Percentiles rank a stretch among this genome's conserved stretches.
phyloP scores from a whole-genome alignment of 352 stramenopile species.

The Pythium phragmitis region DNA sequence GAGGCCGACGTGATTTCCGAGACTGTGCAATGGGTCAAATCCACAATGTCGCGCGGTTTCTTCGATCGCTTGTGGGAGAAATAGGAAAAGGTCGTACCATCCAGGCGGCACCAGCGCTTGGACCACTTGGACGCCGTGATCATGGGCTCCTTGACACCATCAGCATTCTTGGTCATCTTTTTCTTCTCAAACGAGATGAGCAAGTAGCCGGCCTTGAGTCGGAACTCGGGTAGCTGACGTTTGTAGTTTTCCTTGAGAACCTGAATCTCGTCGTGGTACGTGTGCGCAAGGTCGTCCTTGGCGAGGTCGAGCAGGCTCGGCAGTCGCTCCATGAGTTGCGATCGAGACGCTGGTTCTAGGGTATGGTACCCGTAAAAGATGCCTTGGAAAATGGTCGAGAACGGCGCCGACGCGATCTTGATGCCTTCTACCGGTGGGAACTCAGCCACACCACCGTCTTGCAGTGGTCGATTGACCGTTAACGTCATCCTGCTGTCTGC shows the following conservation, averaged over 20 bases:
- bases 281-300: conserved; percentile 78
- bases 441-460: conserved; percentile 20
- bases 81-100: conserved; percentile 76
- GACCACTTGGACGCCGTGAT: conserved; percentile 72
- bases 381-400: conserved; percentile 62
- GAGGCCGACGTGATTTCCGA: conserved; percentile 56
- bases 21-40: conserved; percentile 68
- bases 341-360: conserved; percentile 48
- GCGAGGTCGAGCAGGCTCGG: conserved; percentile 68
- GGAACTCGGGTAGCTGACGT: conserved; percentile 70
- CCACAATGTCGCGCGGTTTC: conserved; percentile 70
- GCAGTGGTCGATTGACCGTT: conserved; percentile 29
- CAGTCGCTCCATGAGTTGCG: conserved; percentile 67
- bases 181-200: conserved; percentile 74
- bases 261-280: conserved; percentile 84
- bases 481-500: conserved; percentile 44
- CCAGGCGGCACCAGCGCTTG: conserved; percentile 82
- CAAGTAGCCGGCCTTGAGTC: conserved; percentile 80
- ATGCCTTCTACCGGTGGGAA: conserved; percentile 25
- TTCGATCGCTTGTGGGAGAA: conserved; percentile 80
- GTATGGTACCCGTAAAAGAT: conserved; percentile 79
- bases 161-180: conserved; percentile 49
- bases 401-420: conserved; percentile 41
- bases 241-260: conserved; percentile 85
- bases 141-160: conserved; percentile 53